Base-by-base conservation (phyloP, 768 basidiomycete species). In the Porpolomopsis calyptriformis region DNA sequence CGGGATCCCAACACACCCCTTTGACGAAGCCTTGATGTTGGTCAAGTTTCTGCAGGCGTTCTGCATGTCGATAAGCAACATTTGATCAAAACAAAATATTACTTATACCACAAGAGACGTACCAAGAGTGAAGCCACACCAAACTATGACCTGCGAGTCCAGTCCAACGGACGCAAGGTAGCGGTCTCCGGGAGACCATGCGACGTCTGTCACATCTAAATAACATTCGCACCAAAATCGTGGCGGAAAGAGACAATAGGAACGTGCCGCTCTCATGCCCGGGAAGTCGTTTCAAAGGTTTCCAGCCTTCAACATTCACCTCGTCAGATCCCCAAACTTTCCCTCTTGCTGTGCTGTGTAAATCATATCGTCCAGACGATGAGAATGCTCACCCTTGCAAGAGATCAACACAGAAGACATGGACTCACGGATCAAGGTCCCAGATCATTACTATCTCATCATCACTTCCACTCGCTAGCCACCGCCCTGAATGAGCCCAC, bases 1-100 rank as follows among this genome's bases (percentile, higher is more conserved):
- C 94, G 3, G 96, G 96, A 65, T 99, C 96, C 82, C 94, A 99
- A 58, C 90, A 93, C 41, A 99, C 89, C 48, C 96, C 96, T 64
- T 99, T 98, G 55, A 99, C 93, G 62, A 97, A 97, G 2, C 92
- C 94, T 56, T 89, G 82, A 58, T 98, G 96, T 48, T 78, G 78
- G 48, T 88, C 86, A 4, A 99, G 74, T 61, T 83, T 88, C 31
- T 76, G 72, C 46, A 97, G 60, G 10, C 85, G 82, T 54, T 93
- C 93, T 96, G 5, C 35, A 23, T 14, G 57, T 4, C 36, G 22
- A 48, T 34, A 22, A 33, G 36, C 36, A 18, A 33, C 26, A 34
- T 9, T 24, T 24, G 48, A 11, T 35, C n/a, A 40, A 39, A 38
- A 34, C 25, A 16, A 16, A 23, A 42, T n/a, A n/a, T n/a, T n/a